Evolutionary conservation across 2,329 filamentous ascomycete species (phyloP), one percentile per base, ranked within the genome.

Genomic region (Beauveria caledonica): DNA sequence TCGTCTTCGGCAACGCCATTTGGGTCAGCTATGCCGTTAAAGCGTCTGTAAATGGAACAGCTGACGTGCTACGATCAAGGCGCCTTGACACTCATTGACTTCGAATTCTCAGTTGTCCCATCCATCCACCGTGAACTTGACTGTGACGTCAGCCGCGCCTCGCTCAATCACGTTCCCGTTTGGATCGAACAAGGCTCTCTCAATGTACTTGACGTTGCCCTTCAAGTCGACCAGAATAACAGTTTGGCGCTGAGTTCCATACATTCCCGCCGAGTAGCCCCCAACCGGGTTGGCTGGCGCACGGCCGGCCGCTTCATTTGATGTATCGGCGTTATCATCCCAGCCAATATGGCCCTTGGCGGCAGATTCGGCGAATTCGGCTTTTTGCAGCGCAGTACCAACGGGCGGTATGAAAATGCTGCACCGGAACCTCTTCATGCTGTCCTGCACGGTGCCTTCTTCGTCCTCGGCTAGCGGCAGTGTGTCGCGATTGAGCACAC

Each of bases 231-330:
- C 80, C 49, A 86, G 71, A 15, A 87, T 71, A 15, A 86, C 73
- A 0, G 84, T 87, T 73, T 87, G 85, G 42, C 85, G 73, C 71
- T 87, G 85, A 5, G 85, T 87, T 4, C 85, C 85, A 65, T 87
- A 87, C 64, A 85, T 73, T 1, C 85, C 85, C 5, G 78, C 81
- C 68, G 81, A 80, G 64, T 83, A 85, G 1, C 76, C 76, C 48
- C 71, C 76, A 17, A 64, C 62, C 0, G 57, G 48, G 15, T 59
- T 45, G 63, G 61, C 27, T 52, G 58, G 40, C 15, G 60, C 39
- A 8, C 45, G 57, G 25, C 61, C 69, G 60, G 64, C 69, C 36
- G 68, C 66, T 8, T 72, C 74, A 70, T 4, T 69, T 66, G 39
- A 74, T 58, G 65, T 70, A 13, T 40, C 17, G 5, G 21, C 8